Percentiles rank a stretch among this genome's conserved stretches.
Conservation (phyloP, 176 grass and related monocot genomes). For the Pontederia crassipes region DNA sequence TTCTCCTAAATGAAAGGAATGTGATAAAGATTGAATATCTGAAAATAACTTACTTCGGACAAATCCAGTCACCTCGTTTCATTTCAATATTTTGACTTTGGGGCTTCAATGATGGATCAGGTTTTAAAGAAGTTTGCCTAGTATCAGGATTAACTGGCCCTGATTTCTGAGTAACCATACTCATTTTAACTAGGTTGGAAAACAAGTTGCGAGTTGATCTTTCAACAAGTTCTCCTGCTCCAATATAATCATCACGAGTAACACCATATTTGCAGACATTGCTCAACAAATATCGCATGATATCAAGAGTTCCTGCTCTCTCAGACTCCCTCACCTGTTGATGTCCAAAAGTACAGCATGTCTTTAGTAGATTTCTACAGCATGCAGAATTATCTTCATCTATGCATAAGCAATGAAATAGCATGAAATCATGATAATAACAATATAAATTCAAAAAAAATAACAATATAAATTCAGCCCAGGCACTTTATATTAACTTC, state of each 20-base stretch:
- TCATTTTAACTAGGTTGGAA: conserved; percentile 47
- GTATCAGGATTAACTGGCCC: conserved; percentile 27
- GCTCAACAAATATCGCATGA: conserved; percentile 75
- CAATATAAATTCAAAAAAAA: too few relatives aligned
- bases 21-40: background rate
- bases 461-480: too few relatives aligned
- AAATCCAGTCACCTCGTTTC: conserved; percentile 93
- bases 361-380: too few relatives aligned
- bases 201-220: conserved; percentile 57
- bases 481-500: too few relatives aligned
- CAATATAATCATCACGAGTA: conserved; percentile 2
- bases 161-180: conserved; percentile 8
- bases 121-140: conserved; percentile 9
- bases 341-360: background rate
- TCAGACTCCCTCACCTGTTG: conserved; percentile 38
- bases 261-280: conserved; percentile 35
- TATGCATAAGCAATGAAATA: too few relatives aligned
- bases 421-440: too few relatives aligned
- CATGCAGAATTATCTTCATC: too few relatives aligned
- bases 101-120: conserved; percentile 33
- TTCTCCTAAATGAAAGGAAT: background rate
- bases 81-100: conserved; percentile 58
- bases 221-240: conserved; percentile 45
- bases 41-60: conserved; percentile 49
- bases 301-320: conserved; percentile 64